Conservation (phyloP, 768 basidiomycete genomes). For the Agrocybe praecox region DNA sequence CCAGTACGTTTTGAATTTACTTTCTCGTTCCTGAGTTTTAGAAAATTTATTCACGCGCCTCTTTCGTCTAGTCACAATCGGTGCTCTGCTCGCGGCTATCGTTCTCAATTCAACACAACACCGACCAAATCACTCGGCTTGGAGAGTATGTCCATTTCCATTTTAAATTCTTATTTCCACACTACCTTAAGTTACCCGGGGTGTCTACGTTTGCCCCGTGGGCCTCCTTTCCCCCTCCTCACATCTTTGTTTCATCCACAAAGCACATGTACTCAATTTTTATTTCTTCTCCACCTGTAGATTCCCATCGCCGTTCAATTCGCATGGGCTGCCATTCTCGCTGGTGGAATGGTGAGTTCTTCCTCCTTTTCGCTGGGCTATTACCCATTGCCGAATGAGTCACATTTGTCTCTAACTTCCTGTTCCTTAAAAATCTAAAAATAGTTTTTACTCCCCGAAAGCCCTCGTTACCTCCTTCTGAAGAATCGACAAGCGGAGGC, state of each 20-base stretch:
- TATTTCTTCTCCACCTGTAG: constrained; percentile 23
- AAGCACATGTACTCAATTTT: constrained; percentile 7
- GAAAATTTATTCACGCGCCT: neutral
- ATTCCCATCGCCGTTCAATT: constrained; percentile 80
- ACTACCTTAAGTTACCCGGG: neutral
- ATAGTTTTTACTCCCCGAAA: constrained; percentile 18
- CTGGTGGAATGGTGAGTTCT: constrained; percentile 68
- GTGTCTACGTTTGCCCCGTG: neutral
- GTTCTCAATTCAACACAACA: constrained; percentile 67
- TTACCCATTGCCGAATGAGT: neutral
- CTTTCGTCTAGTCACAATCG: constrained; percentile 53
- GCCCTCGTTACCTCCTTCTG: constrained; percentile 76
- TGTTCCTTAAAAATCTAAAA: neutral
- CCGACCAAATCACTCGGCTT: constrained; percentile 48
- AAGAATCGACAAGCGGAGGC: constrained; percentile 61
- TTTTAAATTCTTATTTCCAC: neutral
- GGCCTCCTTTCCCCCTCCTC: neutral
- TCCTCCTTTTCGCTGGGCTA: constrained; percentile 21
- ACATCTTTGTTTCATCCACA: neutral
- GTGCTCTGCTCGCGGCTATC: constrained; percentile 68
- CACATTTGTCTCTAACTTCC: too few species aligned
- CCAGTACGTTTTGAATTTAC: constrained; percentile 31
- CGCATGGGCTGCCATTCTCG: constrained; percentile 74
- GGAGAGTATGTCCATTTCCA: constrained; percentile 24
- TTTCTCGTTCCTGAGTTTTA: neutral